These are phyloP conservation scores for Bremia lactucae DNA, from an alignment of 352 stramenopile species.

Conservation along the genomic window DNA sequence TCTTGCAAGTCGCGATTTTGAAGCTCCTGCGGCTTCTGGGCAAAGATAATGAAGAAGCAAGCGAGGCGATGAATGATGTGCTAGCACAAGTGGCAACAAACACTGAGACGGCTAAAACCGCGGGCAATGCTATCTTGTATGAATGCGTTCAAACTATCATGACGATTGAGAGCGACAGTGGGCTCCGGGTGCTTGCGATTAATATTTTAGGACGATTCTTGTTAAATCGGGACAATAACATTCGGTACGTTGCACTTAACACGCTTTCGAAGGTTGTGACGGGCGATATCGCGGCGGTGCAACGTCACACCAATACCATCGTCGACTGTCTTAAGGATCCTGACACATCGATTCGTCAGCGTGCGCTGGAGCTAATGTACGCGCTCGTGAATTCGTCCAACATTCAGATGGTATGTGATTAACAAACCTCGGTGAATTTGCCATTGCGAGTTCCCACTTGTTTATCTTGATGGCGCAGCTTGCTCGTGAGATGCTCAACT, in stretches of 20 bases:
- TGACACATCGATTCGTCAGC: constrained; percentile 97
- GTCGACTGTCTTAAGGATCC: constrained; percentile 93
- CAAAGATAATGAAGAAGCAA: constrained; percentile 90
- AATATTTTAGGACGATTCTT: constrained; percentile 99
- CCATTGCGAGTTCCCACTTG: neutral
- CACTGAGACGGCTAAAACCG: constrained; percentile 98
- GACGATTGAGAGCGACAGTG: constrained; percentile 94
- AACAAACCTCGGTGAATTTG: neutral
- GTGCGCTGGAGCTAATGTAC: constrained; percentile 98
- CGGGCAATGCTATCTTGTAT: constrained; percentile 98
- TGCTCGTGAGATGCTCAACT: constrained; percentile 98
- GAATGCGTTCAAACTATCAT: constrained; percentile 99
- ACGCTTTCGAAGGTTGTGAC: constrained; percentile 89
- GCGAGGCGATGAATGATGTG: constrained; percentile 93
- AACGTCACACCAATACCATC: constrained; percentile 95
- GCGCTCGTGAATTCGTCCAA: constrained; percentile 96
- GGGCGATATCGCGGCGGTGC: constrained; percentile 89
- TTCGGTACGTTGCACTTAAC: constrained; percentile 98
- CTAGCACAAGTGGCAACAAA: constrained; percentile 99
- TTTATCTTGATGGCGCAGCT: constrained; percentile 40
- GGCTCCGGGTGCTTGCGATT: constrained; percentile 93
- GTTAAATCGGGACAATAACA: constrained; percentile 99
- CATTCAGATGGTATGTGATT: constrained; percentile 75
- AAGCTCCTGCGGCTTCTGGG: constrained; percentile 93
- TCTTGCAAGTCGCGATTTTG: constrained; percentile 88